phyloP scores from a whole-genome alignment of 305 asterid genomes.

The Solanum hybrid region DNA sequence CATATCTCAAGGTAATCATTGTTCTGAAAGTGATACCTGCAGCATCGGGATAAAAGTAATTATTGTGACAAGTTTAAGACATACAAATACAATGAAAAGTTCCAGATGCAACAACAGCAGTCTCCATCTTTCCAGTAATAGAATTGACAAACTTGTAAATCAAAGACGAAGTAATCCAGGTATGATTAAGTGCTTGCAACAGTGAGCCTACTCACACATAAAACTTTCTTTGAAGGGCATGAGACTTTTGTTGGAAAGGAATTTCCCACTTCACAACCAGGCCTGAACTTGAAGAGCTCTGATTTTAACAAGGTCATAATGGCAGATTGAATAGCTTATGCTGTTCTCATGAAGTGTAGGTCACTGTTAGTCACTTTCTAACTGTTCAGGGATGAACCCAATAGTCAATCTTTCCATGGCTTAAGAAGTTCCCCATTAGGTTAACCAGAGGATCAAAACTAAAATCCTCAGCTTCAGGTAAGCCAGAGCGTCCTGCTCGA shows the following conservation, averaged over 20 bases:
- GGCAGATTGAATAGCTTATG: background rate
- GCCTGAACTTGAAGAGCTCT: background rate
- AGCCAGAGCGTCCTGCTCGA: background rate
- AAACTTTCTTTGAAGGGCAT: background rate
- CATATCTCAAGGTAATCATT: constrained; percentile 93
- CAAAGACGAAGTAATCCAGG: background rate
- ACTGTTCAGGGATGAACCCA: background rate
- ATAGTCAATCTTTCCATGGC: background rate
- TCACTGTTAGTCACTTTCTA: background rate
- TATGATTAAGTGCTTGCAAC: background rate
- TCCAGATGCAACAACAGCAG: background rate
- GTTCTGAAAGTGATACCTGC: constrained; percentile 71
- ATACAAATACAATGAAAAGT: background rate
- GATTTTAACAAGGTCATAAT: background rate
- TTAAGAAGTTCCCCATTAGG: background rate
- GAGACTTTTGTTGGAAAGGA: background rate
- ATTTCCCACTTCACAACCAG: background rate
- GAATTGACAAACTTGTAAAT: background rate
- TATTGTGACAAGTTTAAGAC: background rate
- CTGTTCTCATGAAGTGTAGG: background rate
- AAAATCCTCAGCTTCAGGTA: background rate
- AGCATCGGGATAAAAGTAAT: constrained; percentile 7
- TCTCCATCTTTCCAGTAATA: background rate
- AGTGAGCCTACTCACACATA: background rate
- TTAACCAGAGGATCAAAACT: background rate